Base-by-base conservation (phyloP, 805 yeast genomes). In the Kodamaea kakaduensis region DNA sequence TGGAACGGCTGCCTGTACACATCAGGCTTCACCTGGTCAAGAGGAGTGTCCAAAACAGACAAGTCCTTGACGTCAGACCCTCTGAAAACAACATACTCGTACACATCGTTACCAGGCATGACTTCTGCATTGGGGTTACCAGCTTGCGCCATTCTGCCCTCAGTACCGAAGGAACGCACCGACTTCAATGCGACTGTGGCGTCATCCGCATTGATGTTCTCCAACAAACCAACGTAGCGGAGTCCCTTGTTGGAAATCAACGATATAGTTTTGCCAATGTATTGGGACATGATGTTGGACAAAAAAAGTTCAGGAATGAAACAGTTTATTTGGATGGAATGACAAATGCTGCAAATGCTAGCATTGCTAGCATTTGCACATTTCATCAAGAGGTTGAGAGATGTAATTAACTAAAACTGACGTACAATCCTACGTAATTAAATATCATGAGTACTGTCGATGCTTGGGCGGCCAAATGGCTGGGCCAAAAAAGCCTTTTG, bases 261-360 rank as follows among this genome's bases (percentile, higher is more conserved):
- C 17, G 93, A 78, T 48, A 88, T 86, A 34, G 90, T 81, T 58
- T 86, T 86, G 7, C 97, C 97, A 47, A 88, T 84, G 60, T 82
- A 89, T 54, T 88, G 88, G 30, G 97, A 82, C 97, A 93, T 93
- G n/a, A n/a, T n/a, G n/a, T n/a, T n/a, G n/a, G n/a, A n/a, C n/a
- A n/a, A n/a, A n/a, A n/a, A n/a, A n/a, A n/a, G n/a, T n/a, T n/a
- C n/a, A n/a, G n/a, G n/a, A n/a, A n/a, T n/a, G n/a, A n/a, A n/a
- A n/a, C n/a, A n/a, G n/a, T n/a, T n/a, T n/a, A n/a, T n/a, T n/a
- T n/a, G n/a, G n/a, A n/a, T n/a, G n/a, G n/a, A n/a, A n/a, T n/a
- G n/a, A n/a, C n/a, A n/a, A n/a, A n/a, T n/a, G n/a, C n/a, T n/a
- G n/a, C n/a, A n/a, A n/a, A n/a, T n/a, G n/a, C n/a, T n/a, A n/a